Conservation (phyloP, 345 rosid genomes). For the Geranium brycei region DNA sequence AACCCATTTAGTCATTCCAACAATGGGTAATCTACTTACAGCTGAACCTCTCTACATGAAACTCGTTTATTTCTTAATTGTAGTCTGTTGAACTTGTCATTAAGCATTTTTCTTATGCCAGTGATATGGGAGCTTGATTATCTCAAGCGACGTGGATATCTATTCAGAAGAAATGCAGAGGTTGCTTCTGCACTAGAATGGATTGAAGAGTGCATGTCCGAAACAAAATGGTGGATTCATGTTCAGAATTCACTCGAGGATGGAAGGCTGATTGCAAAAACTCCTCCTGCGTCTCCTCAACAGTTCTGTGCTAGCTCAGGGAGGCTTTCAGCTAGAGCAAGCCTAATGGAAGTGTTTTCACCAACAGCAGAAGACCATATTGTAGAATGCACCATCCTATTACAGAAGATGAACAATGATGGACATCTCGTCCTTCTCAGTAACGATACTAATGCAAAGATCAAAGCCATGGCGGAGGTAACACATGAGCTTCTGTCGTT, state of each 20-base stretch:
- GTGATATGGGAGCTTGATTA: conserved; percentile 68
- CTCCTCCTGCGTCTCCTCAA: conserved; percentile 67
- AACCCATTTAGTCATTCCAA: conserved; percentile 56
- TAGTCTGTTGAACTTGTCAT: background rate
- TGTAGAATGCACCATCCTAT: conserved; percentile 49
- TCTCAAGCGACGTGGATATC: conserved; percentile 33
- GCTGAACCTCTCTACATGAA: background rate
- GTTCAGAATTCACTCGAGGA: conserved; percentile 56
- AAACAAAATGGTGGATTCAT: conserved; percentile 76
- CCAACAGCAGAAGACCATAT: conserved; percentile 68
- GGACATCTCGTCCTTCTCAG: conserved; percentile 66
- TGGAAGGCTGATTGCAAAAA: conserved; percentile 31
- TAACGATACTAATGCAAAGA: conserved; percentile 45
- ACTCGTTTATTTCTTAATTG: background rate
- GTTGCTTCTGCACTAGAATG: conserved; percentile 54
- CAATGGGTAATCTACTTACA: conserved; percentile 39
- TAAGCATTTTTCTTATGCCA: conserved; percentile 11
- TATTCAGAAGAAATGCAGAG: conserved; percentile 43
- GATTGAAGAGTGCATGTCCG: conserved; percentile 60
- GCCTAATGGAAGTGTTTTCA: conserved; percentile 22
- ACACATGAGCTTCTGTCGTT: no score
- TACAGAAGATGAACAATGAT: conserved; percentile 27
- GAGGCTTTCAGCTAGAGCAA: conserved; percentile 19
- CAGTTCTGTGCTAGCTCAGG: conserved; percentile 16
- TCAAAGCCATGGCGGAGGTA: conserved; percentile 96